Conservation (phyloP, 495 filamentous ascomycete genomes). For the Zalerion maritima region DNA sequence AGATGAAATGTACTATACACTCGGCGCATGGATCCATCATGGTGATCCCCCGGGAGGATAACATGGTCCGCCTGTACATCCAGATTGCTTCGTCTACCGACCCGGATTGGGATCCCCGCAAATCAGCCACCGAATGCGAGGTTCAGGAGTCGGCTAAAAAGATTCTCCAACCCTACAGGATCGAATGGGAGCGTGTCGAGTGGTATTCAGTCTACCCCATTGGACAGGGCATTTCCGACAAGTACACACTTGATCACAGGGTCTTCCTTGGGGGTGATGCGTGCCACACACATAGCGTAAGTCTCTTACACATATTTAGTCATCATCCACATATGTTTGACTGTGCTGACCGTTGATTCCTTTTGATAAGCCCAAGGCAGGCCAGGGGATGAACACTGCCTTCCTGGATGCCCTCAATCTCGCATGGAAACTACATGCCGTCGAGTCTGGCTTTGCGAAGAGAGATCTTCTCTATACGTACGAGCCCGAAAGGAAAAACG, state of each 20-base stretch:
- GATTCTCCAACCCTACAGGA: slow-evolving; percentile 50
- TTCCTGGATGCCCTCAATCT: slow-evolving; percentile 74
- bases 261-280: slow-evolving; percentile 74
- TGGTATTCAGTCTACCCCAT: slow-evolving; percentile 61
- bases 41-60: slow-evolving; percentile 60
- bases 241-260: slow-evolving; percentile 50
- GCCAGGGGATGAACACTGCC: slow-evolving; percentile 75
- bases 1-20: slow-evolving; percentile 86
- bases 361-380: slow-evolving; percentile 51
- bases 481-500: slow-evolving; percentile 48
- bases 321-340: slow-evolving; percentile 1
- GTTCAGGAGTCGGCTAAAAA: slow-evolving; percentile 50
- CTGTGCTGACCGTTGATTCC: neutral
- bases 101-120: slow-evolving; percentile 42
- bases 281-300: slow-evolving; percentile 64
- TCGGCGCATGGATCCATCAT: slow-evolving; percentile 56
- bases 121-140: slow-evolving; percentile 48
- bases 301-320: slow-evolving; percentile 10
- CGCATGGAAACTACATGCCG: slow-evolving; percentile 69
- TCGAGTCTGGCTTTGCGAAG: slow-evolving; percentile 46
- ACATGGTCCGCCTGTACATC: slow-evolving; percentile 64
- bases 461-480: slow-evolving; percentile 54
- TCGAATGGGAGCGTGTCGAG: slow-evolving; percentile 56
- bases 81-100: slow-evolving; percentile 56
- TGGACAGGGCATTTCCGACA: slow-evolving; percentile 55